These are phyloP conservation scores for Silene conica DNA, from an alignment of 148 eudicot species.

Conservation along the genomic window DNA sequence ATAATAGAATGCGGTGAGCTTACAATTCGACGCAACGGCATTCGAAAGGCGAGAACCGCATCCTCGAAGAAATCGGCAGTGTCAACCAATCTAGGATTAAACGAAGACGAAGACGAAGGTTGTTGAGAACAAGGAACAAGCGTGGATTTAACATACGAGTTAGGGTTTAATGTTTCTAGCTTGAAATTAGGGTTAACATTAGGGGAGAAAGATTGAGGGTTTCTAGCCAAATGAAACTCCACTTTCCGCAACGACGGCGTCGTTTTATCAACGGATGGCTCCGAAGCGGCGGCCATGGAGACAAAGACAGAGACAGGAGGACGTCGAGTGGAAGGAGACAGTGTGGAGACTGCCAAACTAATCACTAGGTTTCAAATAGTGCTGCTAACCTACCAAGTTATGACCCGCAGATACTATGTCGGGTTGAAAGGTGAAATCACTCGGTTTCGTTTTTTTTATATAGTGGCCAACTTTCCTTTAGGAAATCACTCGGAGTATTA, in stretches of 20 bases:
- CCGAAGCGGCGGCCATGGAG: neutral
- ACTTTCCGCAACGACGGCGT: slow-evolving; percentile 26
- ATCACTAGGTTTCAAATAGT: too few relatives aligned
- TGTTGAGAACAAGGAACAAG: neutral
- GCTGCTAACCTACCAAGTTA: too few relatives aligned
- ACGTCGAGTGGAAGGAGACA: too few relatives aligned
- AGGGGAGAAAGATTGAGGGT: slow-evolving; percentile 30
- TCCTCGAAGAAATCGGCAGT: slow-evolving; percentile 35
- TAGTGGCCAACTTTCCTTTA: too few relatives aligned
- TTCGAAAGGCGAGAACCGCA: slow-evolving; percentile 44
- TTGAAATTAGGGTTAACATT: slow-evolving; percentile 30
- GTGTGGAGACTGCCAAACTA: too few relatives aligned
- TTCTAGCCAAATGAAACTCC: slow-evolving; percentile 52
- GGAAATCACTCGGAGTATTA: too few relatives aligned
- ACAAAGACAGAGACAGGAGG: too few relatives aligned
- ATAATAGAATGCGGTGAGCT: slow-evolving; percentile 25
- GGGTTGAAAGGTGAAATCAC: too few relatives aligned
- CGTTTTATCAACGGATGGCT: neutral
- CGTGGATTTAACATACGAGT: neutral
- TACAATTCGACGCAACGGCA: slow-evolving; percentile 62
- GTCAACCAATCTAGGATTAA: slow-evolving; percentile 23
- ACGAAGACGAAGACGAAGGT: neutral
- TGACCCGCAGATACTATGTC: too few relatives aligned
- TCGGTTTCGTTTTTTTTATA: too few relatives aligned
- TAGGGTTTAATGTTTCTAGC: slow-evolving; percentile 57